These are phyloP conservation scores for Cytospora leucostoma DNA, from an alignment of 2,329 filamentous ascomycete genomes.

Conservation along the genomic window DNA sequence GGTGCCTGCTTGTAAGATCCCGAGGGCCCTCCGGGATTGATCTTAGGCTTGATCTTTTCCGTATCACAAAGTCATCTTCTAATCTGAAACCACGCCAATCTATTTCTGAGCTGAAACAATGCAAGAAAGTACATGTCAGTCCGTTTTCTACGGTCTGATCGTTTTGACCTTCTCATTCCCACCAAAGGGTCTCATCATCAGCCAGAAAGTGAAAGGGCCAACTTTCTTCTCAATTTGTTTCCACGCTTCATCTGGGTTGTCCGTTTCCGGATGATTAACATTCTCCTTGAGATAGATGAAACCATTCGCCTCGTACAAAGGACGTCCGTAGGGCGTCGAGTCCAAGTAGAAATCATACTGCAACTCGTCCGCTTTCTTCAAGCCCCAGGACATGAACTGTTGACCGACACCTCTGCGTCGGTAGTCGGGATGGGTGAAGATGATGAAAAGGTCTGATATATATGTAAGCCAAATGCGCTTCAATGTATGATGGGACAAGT, in stretches of 20 bases:
- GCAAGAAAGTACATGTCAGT: too few species aligned
- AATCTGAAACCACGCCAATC: too few species aligned
- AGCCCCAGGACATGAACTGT: conserved; percentile 33
- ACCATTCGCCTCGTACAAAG: conserved; percentile 31
- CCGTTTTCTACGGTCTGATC: neutral
- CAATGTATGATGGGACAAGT: neutral
- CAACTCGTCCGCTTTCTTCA: conserved; percentile 31
- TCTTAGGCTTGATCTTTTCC: too few species aligned
- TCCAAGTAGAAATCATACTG: conserved; percentile 33
- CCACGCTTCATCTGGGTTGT: conserved; percentile 32
- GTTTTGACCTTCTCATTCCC: conserved; percentile 19
- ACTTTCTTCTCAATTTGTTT: conserved; percentile 42
- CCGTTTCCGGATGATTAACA: conserved; percentile 29
- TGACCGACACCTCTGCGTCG: conserved; percentile 31
- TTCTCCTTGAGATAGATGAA: conserved; percentile 32
- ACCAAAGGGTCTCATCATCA: conserved; percentile 30
- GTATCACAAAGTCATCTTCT: too few species aligned
- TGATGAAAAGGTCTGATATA: conserved; percentile 31
- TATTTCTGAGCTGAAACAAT: too few species aligned
- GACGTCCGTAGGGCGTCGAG: conserved; percentile 29
- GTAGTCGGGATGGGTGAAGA: conserved; percentile 33
- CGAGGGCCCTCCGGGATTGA: too few species aligned
- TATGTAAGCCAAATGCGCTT: neutral
- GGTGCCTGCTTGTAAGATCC: too few species aligned
- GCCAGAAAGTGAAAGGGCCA: conserved; percentile 35